Percentiles rank a stretch among this genome's conserved stretches.
These are phyloP conservation scores for Luvunga scandens DNA, from an alignment of 345 rosid species.

Conservation along the genomic window DNA sequence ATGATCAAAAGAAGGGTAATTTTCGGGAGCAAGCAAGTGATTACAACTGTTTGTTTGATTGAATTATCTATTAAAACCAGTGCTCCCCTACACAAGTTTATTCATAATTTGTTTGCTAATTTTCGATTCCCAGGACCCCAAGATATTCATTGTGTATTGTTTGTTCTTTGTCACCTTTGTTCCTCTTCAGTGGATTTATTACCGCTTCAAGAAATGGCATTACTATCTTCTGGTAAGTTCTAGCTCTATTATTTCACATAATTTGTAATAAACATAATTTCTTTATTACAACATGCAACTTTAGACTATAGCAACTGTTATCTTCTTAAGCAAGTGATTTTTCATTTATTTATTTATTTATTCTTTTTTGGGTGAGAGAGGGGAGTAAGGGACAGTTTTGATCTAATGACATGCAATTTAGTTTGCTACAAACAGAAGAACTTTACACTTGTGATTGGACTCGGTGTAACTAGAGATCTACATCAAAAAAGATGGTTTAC, in stretches of 20 bases:
- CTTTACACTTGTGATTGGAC: not conserved
- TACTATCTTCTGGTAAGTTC: slow-evolving; percentile 87
- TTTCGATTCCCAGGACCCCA: slow-evolving; percentile 69
- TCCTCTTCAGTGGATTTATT: slow-evolving; percentile 96
- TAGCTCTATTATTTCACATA: slow-evolving; percentile 7
- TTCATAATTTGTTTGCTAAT: slow-evolving; percentile 10
- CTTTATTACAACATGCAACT: not conserved
- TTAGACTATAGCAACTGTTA: not conserved
- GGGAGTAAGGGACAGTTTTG: not conserved
- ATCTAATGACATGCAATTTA: not conserved
- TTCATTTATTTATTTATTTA: not conserved
- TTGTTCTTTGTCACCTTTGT: slow-evolving; percentile 76
- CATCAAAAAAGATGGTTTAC: not conserved
- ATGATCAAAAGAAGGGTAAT: too few relatives aligned
- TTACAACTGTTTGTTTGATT: not conserved
- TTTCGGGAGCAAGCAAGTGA: slow-evolving; percentile 74
- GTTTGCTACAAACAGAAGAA: not conserved
- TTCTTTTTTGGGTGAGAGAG: too few relatives aligned
- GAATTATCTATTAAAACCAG: not conserved
- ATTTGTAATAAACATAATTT: too few relatives aligned
- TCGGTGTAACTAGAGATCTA: not conserved
- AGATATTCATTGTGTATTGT: slow-evolving; percentile 79
- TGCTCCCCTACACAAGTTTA: not conserved
- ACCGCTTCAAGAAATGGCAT: slow-evolving; percentile 96
- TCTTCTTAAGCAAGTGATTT: not conserved